Percentiles rank a stretch among this genome's conserved stretches.
phyloP scores from a whole-genome alignment of 495 filamentous ascomycete species.

The Elasticomyces elasticus region DNA sequence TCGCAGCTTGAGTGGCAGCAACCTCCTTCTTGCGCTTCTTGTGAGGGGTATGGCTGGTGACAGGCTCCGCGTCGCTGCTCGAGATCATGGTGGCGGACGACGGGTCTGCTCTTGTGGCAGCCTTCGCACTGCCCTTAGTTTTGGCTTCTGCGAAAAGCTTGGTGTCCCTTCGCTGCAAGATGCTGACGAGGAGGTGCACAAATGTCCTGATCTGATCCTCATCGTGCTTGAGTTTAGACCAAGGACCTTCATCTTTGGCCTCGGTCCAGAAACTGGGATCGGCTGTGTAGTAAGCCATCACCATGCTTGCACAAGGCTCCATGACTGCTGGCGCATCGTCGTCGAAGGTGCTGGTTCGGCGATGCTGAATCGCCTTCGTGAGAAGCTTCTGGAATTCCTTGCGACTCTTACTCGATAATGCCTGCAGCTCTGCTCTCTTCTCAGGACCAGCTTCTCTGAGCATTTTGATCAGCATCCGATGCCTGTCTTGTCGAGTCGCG shows the following conservation, averaged over 20 bases:
- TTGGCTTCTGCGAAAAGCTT: background rate
- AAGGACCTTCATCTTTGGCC: background rate
- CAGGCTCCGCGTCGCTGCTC: background rate
- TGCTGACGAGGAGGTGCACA: background rate
- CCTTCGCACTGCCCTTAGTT: background rate
- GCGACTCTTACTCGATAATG: background rate
- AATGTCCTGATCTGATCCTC: background rate
- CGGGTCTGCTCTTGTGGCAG: background rate
- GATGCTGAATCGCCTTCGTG: background rate
- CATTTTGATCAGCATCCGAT: slow-evolving; percentile 27
- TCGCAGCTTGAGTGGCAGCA: background rate
- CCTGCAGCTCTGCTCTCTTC: background rate
- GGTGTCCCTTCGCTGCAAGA: background rate
- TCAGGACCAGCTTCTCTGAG: slow-evolving; percentile 11
- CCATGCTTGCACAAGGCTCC: background rate
- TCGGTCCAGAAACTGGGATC: background rate
- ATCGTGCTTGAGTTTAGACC: background rate
- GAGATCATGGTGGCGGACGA: background rate
- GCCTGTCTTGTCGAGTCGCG: slow-evolving; percentile 15
- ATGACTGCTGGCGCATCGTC: background rate
- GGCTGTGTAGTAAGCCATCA: background rate
- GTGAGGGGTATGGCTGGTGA: background rate
- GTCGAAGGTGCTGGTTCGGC: background rate
- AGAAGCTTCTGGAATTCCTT: background rate
- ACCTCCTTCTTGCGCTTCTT: slow-evolving; percentile 1